Conservation (phyloP, 345 rosid genomes). For the Hibiscus syriacus region DNA sequence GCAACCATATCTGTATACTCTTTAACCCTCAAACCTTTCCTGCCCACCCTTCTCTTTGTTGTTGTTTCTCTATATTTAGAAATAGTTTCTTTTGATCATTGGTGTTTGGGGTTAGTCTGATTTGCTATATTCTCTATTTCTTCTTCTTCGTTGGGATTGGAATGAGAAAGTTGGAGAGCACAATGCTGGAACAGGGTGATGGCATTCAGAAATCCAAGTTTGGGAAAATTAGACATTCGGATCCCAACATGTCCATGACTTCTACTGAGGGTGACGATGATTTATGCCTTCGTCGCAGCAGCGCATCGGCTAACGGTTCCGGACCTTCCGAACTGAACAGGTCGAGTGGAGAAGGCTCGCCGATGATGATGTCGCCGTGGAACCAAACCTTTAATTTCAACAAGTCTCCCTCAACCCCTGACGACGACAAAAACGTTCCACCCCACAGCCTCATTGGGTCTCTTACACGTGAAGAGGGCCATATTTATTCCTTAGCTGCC, state of each 20-base stretch:
- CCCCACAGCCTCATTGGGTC: conserved; percentile 74
- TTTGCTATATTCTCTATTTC: background rate
- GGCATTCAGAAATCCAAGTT: conserved; percentile 25
- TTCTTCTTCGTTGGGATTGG: background rate
- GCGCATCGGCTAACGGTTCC: conserved; percentile 40
- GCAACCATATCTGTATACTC: background rate
- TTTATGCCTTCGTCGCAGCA: conserved; percentile 52
- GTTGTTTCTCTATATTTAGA: background rate
- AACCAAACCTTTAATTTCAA: conserved; percentile 57
- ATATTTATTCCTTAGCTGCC: conserved; percentile 87
- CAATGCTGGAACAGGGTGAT: conserved; percentile 25
- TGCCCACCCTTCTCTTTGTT: background rate
- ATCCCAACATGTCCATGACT: conserved; percentile 33
- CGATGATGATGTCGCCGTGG: conserved; percentile 97
- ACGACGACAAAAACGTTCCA: conserved; percentile 32
- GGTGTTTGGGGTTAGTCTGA: background rate
- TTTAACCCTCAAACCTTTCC: background rate
- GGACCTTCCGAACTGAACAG: conserved; percentile 46
- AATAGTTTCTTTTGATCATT: background rate
- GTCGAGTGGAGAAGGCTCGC: conserved; percentile 88
- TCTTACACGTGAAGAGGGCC: conserved; percentile 87
- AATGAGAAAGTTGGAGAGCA: conserved; percentile 3
- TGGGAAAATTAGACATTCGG: conserved; percentile 30
- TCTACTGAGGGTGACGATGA: conserved; percentile 35
- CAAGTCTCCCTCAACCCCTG: conserved; percentile 38